Percentiles rank a stretch among this genome's conserved stretches.
phyloP scores from a whole-genome alignment of 306 rosid genomes.

The Cicer cuneatum region DNA sequence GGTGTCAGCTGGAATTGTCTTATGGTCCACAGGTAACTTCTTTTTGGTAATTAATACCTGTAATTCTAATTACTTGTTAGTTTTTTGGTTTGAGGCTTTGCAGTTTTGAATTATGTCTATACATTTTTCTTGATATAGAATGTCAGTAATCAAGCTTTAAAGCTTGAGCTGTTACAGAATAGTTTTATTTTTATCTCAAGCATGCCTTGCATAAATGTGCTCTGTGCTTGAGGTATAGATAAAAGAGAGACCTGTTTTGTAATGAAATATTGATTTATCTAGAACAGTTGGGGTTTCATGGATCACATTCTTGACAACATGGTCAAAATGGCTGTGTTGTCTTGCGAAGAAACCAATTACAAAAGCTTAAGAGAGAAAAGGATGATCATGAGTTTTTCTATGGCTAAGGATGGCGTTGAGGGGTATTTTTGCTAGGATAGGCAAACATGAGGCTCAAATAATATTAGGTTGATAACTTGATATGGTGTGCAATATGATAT shows the following conservation, averaged over 20 bases:
- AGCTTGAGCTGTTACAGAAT: conserved; percentile 27
- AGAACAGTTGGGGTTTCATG: conserved; percentile 24
- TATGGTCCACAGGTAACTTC: conserved; percentile 89
- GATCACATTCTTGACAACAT: conserved; percentile 1
- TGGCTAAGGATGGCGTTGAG: conserved; percentile 26
- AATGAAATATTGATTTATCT: conserved; percentile 8
- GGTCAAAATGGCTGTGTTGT: neutral
- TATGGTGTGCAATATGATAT: neutral
- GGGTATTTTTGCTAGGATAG: conserved; percentile 18
- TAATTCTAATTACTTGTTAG: conserved; percentile 27
- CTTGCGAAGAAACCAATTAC: conserved; percentile 21
- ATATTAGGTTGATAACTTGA: conserved; percentile 13
- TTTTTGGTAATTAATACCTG: conserved; percentile 38
- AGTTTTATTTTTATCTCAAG: conserved; percentile 27
- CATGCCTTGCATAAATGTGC: conserved; percentile 1
- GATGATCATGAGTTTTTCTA: conserved; percentile 26
- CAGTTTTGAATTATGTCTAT: conserved; percentile 1
- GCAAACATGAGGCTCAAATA: conserved; percentile 12
- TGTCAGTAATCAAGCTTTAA: conserved; percentile 30
- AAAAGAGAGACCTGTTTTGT: conserved; percentile 4
- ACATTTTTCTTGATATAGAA: conserved; percentile 21
- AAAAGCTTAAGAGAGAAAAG: conserved; percentile 1
- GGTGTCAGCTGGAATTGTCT: conserved; percentile 75
- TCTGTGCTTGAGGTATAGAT: conserved; percentile 12
- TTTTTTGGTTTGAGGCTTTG: conserved; percentile 32